Base-by-base conservation (phyloP, 2,329 filamentous ascomycete genomes). In the Venturia asperata region DNA sequence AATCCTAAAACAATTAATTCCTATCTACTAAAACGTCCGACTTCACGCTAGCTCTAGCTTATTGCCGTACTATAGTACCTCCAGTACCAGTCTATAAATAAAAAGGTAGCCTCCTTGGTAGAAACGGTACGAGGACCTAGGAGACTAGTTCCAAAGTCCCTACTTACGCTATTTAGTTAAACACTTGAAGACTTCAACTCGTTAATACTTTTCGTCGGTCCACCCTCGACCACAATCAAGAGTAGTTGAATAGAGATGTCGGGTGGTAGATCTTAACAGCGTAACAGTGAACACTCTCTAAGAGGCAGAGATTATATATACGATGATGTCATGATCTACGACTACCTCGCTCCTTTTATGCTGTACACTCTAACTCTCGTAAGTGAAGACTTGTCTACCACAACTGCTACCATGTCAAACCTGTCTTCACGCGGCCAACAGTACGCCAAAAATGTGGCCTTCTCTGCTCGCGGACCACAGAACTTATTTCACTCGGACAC, bases 121-220 rank as follows among this genome's bases (percentile, higher is more conserved):
- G 45, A 17, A 39, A 60, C 34, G 63, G 55, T 21, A 60, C 49
- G n/a, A 65, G 62, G 19, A 65, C 41, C 9, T 65, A 66, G 27
- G 30, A 39, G 24, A 66, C 64, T 10, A 43, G 64, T 13, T 56
- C 64, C 3, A n/a, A n/a, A 27, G 37, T 1, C 27, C 41, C 15
- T 17, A 52, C 64, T 10, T 21, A 56, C 5, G 64, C 42, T 5
- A 52, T 66, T 24, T n/a, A n/a, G n/a, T 39, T 66, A 19, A n/a
- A 52, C 9, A 63, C 64, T 13, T 66, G 30, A 34, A 6, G 30
- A 3, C 30, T 34, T 34, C 30, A 34, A 34, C 30, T 34, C 30
- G 30, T 6, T 34, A 34, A 34, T 34, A 34, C 30, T 6, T 6
- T 34, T 34, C 30, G 30, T 34, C 30, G 6, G 6, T 34, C 30